Evolutionary conservation across 495 filamentous ascomycete species (phyloP), one percentile per base, ranked within the genome.

Genomic region (Penicillium goetzii): DNA sequence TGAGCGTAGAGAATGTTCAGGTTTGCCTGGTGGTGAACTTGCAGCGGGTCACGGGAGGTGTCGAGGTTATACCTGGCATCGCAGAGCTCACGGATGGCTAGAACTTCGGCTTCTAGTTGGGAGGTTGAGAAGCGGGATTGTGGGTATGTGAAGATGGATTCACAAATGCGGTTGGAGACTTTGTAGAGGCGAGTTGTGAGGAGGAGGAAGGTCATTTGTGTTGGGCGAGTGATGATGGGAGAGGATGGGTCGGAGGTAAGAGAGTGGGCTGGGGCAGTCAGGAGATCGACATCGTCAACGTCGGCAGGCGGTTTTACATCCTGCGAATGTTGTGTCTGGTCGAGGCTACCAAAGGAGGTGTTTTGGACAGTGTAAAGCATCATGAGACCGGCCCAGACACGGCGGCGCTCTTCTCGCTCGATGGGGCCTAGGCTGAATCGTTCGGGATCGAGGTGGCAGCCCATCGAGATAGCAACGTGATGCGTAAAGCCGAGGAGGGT

Each of bases 181-280:
- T 72, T 72, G 64, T 79, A 73, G 1, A 82, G 74, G 3, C 75
- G 77, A 63, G 74, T 76, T 60, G 78, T 78, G 25, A 80, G 64
- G 11, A 83, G 74, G 21, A 83, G 74, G 56, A 78, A 80, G 19
- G 80, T 80, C 78, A 81, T 82, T 62, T 83, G 78, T 5, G 80
- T 83, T 49, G 79, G 80, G 17, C 73, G 72, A 12, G 64, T 25
- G 0, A 65, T 12, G n/a, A 62, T 53, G 10, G 76, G 71, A 12
- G 61, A 55, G 14, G 56, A 56, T 28, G 40, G 59, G 41, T 67
- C 58, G 23, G 68, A 65, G 32, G 59, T 59, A 9, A 59, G 43
- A 14, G 66, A 49, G 0, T 58, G 1, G 10, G 63, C 61, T 2
- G 68, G 66, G 1, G 70, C 67, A 1, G 75, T 76, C 5, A 78